phyloP scores from a whole-genome alignment of 345 rosid genomes.

The Populus pruinosa region DNA sequence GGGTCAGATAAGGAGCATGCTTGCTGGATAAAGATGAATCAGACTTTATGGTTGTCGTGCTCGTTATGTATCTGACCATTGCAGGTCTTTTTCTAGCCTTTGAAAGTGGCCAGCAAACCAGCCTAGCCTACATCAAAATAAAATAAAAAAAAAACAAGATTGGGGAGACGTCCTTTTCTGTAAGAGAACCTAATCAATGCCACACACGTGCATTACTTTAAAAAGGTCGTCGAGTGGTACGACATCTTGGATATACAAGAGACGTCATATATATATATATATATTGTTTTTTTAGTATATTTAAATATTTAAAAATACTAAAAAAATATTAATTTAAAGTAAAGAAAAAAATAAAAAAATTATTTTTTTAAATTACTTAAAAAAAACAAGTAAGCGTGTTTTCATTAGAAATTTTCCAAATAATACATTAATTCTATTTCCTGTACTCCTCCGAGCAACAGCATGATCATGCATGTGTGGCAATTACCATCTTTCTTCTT shows the following conservation, averaged over 20 bases:
- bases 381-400: background rate
- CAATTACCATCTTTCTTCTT: too few species aligned
- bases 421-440: background rate
- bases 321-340: too few species aligned
- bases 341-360: too few species aligned
- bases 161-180: background rate
- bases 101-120: conserved; percentile 16
- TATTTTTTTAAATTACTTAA: too few species aligned
- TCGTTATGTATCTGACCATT: background rate
- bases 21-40: too few species aligned
- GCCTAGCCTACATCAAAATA: conserved; percentile 7
- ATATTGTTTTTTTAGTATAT: too few species aligned
- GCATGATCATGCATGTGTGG: too few species aligned
- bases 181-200: conserved; percentile 1
- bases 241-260: background rate
- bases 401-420: background rate
- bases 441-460: background rate
- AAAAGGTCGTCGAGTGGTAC: background rate
- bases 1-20: too few species aligned
- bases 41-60: too few species aligned
- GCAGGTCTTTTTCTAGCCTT: conserved; percentile 18
- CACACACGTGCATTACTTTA: conserved; percentile 27
- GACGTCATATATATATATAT: too few species aligned
- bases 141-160: too few species aligned
- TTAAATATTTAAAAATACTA: too few species aligned